Base-by-base conservation (phyloP, 768 basidiomycete species). In the Pleurotus salmoneostramineus region DNA sequence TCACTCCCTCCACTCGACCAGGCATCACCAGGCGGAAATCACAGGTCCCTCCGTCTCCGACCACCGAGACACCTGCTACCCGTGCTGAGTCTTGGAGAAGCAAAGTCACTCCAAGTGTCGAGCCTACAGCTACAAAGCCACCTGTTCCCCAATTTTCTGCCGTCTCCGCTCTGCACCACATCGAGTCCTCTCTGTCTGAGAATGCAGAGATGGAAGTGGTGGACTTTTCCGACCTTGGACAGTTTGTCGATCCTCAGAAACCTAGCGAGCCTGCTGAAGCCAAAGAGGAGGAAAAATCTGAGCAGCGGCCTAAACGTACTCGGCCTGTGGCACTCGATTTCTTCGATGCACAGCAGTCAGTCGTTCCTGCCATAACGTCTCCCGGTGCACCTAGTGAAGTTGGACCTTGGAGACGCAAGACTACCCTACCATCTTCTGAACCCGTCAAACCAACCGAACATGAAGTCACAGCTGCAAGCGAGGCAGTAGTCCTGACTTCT, bases 201-300 rank as follows among this genome's bases (percentile, higher is more conserved):
- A 69, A 71, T 56, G 69, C 77, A 3, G 82, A 79, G 56, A 77
- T 92, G 3, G 90, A 92, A 64, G 81, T 89, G n/a, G 82, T 93
- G 5, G 90, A 93, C 64, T 93, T 91, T 62, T 81, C 81, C 2
- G 90, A 93, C 48, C 76, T 92, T 67, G 88, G 77, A 44, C 87
- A 83, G 71, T 82, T 93, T 59, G 76, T 89, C 8, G 84, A 72
- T 48, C 49, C 75, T 15, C 68, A 68, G 36, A 54, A 57, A 58
- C 64, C 60, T 31, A 56, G 56, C 42, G 64, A 68, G 43, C 49
- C 62, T 47, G 51, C 62, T 31, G 56, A 64, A 31, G 58, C 68
- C 17, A 60, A 65, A 58, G 48, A 63, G 42, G 63, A 60, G 59
- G 68, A 40, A 10, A 35, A 58, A 5, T 56, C 57, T 21, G 61